These are phyloP conservation scores for Beauveria varroae DNA, from an alignment of 2,329 filamentous ascomycete genomes.

Conservation along the genomic window DNA sequence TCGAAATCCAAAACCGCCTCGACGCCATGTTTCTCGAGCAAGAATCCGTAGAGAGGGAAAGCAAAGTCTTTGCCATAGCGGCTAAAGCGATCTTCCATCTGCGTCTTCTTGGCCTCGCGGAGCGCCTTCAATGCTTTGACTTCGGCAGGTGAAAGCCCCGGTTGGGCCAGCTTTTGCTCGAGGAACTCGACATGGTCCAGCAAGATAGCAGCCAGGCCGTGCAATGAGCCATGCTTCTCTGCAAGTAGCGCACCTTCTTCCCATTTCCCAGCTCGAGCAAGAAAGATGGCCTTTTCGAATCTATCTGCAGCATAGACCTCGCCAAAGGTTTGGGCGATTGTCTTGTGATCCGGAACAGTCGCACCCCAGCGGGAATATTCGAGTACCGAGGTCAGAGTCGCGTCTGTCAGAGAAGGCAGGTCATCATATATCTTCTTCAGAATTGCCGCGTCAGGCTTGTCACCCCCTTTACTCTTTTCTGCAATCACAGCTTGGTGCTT, in stretches of 20 bases:
- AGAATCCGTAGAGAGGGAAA: conserved; percentile 70
- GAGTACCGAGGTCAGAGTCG: conserved; percentile 46
- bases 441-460: conserved; percentile 30
- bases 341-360: conserved; percentile 35
- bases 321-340: conserved; percentile 37
- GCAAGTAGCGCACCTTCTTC: conserved; percentile 51
- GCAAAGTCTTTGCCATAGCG: conserved; percentile 60
- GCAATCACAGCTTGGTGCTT: conserved; percentile 31
- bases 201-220: conserved; percentile 48
- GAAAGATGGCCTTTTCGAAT: conserved; percentile 42
- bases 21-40: conserved; percentile 61
- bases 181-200: conserved; percentile 43
- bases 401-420: conserved; percentile 45
- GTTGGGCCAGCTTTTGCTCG: conserved; percentile 21
- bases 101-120: conserved; percentile 35
- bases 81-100: conserved; percentile 50
- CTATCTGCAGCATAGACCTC: conserved; percentile 43
- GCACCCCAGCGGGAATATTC: conserved; percentile 46
- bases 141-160: conserved; percentile 22
- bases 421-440: conserved; percentile 39
- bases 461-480: conserved; percentile 24
- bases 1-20: conserved; percentile 64
- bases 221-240: conserved; percentile 48
- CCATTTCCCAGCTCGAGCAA: conserved; percentile 49
- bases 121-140: conserved; percentile 24